Base-by-base conservation (phyloP, 768 basidiomycete genomes). In the Collybia sordida region DNA sequence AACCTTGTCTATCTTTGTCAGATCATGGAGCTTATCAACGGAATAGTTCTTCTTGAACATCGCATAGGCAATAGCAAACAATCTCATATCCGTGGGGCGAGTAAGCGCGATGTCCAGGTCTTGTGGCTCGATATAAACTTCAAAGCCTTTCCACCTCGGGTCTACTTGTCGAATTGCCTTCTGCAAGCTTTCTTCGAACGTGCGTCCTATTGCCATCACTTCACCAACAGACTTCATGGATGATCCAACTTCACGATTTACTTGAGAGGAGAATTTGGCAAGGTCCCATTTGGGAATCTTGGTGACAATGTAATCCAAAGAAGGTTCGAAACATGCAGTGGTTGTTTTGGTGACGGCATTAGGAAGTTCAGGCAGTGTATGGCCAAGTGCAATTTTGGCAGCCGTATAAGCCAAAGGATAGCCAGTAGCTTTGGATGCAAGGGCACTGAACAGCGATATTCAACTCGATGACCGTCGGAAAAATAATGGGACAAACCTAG, bases 201-300 rank as follows among this genome's bases (percentile, higher is more conserved):
- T 99, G 57, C 97, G 88, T 31, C 97, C 97, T 60, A 99, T 98
- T 58, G 96, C 96, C 97, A 99, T 99, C 64, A 99, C 96, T 69
- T 99, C 97, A 47, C 97, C 97, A 47, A 99, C 97, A 14, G 92
- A 94, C 72, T 99, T 99, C 97, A 99, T 98, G 15, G 96, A 84
- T 2, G 95, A 98, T 21, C 96, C 97, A 46, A 98, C 85, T 64
- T 93, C 86, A 55, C 96, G 87, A 64, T 96, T 86, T 51, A 98
- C 97, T 62, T 96, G 91, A 35, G 86, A 73, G 18, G 88, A 89
- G 78, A 99, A 98, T 70, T 99, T 99, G 57, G 95, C 94, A 49
- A 99, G 76, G 72, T 99, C 97, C 96, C 97, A 98, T 68, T 98
- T 98, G 53, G 97, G 97, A 56, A 99, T 98, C 73, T 99, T 99